Evolutionary conservation across 495 filamentous ascomycete species (phyloP).

Genomic region (Talaromyces stipitatus): DNA sequence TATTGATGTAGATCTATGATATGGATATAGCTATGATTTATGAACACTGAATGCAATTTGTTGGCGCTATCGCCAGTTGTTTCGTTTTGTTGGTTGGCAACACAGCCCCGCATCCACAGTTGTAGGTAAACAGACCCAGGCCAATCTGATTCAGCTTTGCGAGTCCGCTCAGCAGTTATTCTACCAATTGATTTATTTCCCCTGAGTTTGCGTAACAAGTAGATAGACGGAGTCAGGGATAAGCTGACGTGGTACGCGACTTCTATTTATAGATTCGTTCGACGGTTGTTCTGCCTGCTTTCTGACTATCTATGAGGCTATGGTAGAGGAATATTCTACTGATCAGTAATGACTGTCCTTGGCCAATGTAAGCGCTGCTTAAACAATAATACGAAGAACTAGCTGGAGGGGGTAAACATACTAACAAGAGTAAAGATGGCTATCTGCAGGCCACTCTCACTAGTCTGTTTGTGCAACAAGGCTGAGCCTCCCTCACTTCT

Average conservation of each 20-base stretch:
- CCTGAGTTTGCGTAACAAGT: neutral
- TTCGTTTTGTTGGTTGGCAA: neutral
- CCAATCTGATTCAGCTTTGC: neutral
- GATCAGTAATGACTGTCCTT: neutral
- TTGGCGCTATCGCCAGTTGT: neutral
- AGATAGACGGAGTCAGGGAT: neutral
- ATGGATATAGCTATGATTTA: neutral
- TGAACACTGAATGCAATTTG: neutral
- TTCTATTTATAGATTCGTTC: neutral
- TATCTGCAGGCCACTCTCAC: constrained; percentile 5
- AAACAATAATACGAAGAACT: neutral
- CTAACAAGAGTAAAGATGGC: neutral
- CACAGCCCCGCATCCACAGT: neutral
- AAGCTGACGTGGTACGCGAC: neutral
- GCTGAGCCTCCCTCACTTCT: constrained; percentile 3
- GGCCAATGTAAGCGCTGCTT: neutral
- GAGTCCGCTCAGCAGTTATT: neutral
- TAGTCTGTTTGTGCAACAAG: constrained; percentile 7
- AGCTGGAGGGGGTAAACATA: neutral
- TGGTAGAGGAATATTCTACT: neutral
- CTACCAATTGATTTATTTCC: neutral
- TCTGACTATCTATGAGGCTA: neutral
- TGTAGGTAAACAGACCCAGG: neutral
- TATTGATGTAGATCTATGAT: neutral
- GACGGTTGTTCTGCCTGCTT: neutral